Base-by-base conservation (phyloP, 2,329 filamentous ascomycete genomes). In the Beauveria pseudobassiana region DNA sequence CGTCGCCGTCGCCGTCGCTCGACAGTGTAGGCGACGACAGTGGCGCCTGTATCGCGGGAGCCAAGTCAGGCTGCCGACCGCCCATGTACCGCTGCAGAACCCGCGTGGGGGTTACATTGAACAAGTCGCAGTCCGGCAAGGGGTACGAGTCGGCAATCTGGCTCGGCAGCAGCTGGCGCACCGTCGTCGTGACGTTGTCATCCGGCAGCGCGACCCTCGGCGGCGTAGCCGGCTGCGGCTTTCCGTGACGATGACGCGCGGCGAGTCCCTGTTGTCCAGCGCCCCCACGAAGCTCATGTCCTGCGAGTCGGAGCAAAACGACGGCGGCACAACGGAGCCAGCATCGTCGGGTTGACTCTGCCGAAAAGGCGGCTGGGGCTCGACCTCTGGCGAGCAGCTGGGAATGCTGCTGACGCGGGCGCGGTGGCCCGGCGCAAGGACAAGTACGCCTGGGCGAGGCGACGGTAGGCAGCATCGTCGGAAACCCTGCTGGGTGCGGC, bases 91-190 rank as follows among this genome's bases (percentile, higher is more conserved):
- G 75, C 63, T 82, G 77, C 12, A 85, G 66, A 1, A 83, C 71
- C 45, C 79, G 75, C 1, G 78, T 80, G 0, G 83, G 83, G 0
- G 84, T 81, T 20, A 65, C 64, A 9, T 64, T 63, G 12, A 73
- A 60, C 22, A 74, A 26, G 5, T 64, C 65, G 5, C 67, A 61
- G 53, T 70, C 69, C 8, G 73, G 73, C 63, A 76, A 71, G 55
- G 68, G 79, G 65, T 83, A 79, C 0, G 84, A 87, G 66, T 87
- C 84, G 10, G 75, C 76, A 22, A 87, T 75, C 30, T 80, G 74
- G 62, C 81, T 85, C 0, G 80, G 76, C 2, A 78, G 38, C 16
- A 78, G 38, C 16, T 75, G 70, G 50, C 69, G 68, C 75, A 76
- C 80, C 55, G 78, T 76, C 30, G 40, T 62, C 46, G 59, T 56